These are phyloP conservation scores for Dissophora globulifera DNA, from an alignment of 192 early-diverging fungal species.

Conservation along the genomic window DNA sequence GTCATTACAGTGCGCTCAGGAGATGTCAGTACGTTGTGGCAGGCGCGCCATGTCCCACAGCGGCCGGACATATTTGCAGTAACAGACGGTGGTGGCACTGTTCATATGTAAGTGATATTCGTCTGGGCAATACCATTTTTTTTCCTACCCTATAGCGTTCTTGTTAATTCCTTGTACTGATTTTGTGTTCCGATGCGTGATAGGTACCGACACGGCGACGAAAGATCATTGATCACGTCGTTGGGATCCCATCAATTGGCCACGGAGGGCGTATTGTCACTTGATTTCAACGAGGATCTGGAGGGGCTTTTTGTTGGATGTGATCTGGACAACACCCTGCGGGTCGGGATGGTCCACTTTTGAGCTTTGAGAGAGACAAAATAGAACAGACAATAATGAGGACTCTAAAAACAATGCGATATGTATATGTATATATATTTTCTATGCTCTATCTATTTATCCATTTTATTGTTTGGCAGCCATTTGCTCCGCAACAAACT, in stretches of 20 bases:
- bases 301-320: conserved; percentile 38
- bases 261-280: conserved; percentile 17
- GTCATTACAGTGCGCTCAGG: conserved; percentile 15
- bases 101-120: conserved; percentile 42
- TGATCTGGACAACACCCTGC: conserved; percentile 29
- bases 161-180: too few species aligned
- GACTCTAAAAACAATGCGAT: neutral
- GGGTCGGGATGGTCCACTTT: conserved; percentile 25
- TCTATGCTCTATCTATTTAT: neutral
- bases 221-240: neutral
- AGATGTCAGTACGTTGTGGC: conserved; percentile 44
- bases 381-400: neutral
- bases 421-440: too few species aligned
- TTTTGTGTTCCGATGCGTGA: too few species aligned
- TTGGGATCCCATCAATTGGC: conserved; percentile 6
- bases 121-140: too few species aligned
- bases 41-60: conserved; percentile 36
- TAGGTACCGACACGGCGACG: conserved; percentile 25
- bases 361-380: neutral
- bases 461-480: conserved; percentile 4
- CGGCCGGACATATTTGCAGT: conserved; percentile 22
- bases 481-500: conserved; percentile 28
- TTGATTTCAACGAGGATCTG: conserved; percentile 43
- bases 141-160: too few species aligned
- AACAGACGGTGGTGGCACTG: conserved; percentile 30